phyloP scores from a whole-genome alignment of 306 rosid species.

The Cyamopsis tetragonoloba region DNA sequence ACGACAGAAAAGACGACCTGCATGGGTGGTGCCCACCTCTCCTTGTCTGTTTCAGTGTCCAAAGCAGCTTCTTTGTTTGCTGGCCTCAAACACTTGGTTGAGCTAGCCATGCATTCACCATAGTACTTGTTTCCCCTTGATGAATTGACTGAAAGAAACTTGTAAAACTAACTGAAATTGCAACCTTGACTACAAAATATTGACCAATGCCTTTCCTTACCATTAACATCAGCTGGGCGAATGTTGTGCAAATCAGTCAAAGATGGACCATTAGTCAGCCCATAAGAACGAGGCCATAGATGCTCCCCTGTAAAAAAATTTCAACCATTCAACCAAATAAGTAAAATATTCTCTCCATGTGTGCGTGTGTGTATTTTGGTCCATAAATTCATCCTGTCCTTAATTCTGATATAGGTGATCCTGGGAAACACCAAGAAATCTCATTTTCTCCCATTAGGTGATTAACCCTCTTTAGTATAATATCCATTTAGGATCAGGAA shows the following conservation, averaged over 20 bases:
- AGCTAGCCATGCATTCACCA: constrained; percentile 52
- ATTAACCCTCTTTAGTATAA: neutral
- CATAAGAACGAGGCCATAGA: constrained; percentile 84
- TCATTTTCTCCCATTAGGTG: neutral
- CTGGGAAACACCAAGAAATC: neutral
- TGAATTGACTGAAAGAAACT: constrained; percentile 53
- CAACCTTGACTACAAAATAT: neutral
- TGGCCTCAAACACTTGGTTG: constrained; percentile 56
- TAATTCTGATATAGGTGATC: neutral
- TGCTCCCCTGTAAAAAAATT: constrained; percentile 54
- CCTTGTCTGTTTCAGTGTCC: constrained; percentile 72
- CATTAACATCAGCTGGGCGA: constrained; percentile 67
- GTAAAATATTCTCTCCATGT: too few species aligned
- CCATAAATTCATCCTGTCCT: constrained; percentile 1
- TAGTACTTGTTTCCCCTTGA: constrained; percentile 76
- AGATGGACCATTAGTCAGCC: constrained; percentile 50
- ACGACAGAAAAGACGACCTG: constrained; percentile 32
- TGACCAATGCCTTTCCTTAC: constrained; percentile 34
- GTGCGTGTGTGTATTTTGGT: neutral
- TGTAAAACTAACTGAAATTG: constrained; percentile 22
- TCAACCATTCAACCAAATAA: constrained; percentile 8
- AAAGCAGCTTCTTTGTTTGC: constrained; percentile 70
- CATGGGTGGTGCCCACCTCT: constrained; percentile 67
- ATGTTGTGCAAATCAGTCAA: constrained; percentile 71
- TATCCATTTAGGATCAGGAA: neutral